phyloP scores from a whole-genome alignment of 2,329 filamentous ascomycete genomes.

The Immersiporthe knoxdaviesiana region DNA sequence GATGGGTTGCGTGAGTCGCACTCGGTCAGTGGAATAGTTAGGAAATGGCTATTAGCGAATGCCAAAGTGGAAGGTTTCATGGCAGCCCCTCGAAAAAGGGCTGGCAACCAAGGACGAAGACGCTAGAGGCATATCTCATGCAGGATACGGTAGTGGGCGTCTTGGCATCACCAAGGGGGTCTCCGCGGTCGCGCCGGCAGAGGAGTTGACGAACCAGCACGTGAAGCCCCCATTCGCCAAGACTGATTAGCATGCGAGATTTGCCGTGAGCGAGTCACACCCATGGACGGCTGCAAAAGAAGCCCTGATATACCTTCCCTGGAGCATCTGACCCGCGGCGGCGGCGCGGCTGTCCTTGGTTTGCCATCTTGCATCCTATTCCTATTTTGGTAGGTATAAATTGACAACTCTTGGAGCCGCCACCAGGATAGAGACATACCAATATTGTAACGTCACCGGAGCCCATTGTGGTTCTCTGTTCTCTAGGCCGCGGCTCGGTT shows the following conservation, averaged over 20 bases:
- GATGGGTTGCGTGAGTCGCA: not conserved
- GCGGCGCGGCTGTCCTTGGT: not conserved
- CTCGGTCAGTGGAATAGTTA: constrained; percentile 7
- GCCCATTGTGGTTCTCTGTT: not conserved
- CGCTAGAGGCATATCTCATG: constrained; percentile 2
- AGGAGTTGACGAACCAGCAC: constrained; percentile 2
- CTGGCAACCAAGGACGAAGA: not conserved
- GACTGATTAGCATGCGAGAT: not conserved
- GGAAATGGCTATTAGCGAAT: not conserved
- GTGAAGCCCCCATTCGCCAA: constrained; percentile 11
- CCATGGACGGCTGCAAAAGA: not conserved
- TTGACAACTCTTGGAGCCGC: not conserved
- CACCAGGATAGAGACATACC: not conserved
- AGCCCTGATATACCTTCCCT: not conserved
- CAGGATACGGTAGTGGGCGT: not conserved
- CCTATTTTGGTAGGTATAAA: constrained; percentile 1
- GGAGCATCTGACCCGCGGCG: not conserved
- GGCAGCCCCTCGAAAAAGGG: not conserved
- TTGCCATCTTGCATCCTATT: not conserved
- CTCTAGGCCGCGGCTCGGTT: not conserved
- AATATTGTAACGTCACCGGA: not conserved
- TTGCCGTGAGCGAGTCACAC: not conserved
- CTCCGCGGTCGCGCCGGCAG: not conserved
- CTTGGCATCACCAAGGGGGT: constrained; percentile 9
- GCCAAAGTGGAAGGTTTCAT: constrained; percentile 12